Base-by-base conservation (phyloP, 805 yeast genomes). In the Candida manassasensis region DNA sequence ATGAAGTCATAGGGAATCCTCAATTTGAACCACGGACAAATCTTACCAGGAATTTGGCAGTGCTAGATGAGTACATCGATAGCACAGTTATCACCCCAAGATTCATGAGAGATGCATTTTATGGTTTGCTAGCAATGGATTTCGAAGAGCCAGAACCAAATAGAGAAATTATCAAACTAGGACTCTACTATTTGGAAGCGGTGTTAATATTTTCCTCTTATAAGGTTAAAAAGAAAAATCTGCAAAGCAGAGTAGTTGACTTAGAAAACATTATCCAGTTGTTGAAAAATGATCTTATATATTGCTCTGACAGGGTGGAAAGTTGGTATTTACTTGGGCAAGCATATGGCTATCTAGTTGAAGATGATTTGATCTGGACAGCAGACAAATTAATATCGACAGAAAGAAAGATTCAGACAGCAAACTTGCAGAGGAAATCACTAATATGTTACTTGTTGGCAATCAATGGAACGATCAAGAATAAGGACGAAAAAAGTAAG, bases 291-390 rank as follows among this genome's bases (percentile, higher is more conserved):
- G 97, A 93, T 53, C 56, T 93, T 12, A 48, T 79, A 1, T 79
- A 79, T 47, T 78, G 83, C 3, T 71, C 83, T 2, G 61, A 72
- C 26, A 63, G 96, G 19, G 69, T 81, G 31, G 98, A 93, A 56
- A 77, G 85, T 6, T 93, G 99, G 99, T 64, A 78, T 27, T 68
- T 86, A 1, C 54, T 93, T 10, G 96, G 94, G 0, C 87, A 81
- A 50, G 79, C 90, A 0, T 88, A 73, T 46, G 80, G 88, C 0
- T 79, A 68, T 38, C 61, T 84, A 27, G 95, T 83, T 0, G 97
- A 90, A 44, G 96, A 88, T 54, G 96, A 86, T 43, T 59, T 93
- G 37, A 77, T 85, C n/a, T 87, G 96, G 94, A 84, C 90, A 1
- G 79, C 95, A 0, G 96, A 89, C 48, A 84, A 84, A 49, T 59